Conservation (phyloP, 2,329 filamentous ascomycete genomes). For the Lecanosticta acicola region DNA sequence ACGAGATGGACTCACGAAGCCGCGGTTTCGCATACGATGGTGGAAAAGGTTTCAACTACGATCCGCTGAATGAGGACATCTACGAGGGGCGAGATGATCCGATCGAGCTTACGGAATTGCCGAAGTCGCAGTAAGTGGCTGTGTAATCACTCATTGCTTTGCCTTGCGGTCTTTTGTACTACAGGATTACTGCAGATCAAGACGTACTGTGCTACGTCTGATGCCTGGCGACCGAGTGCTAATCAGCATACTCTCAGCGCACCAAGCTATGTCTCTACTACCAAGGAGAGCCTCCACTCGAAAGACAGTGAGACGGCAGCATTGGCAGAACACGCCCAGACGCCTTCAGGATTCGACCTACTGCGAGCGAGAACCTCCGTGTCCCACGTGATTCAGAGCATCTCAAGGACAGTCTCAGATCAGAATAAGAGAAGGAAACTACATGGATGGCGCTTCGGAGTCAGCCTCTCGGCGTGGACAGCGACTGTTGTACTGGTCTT, state of each 20-base stretch:
- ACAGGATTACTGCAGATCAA: no score
- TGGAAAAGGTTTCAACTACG: no score
- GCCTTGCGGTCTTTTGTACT: no score
- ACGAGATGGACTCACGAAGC: no score
- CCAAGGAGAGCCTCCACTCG: slow-evolving; percentile 4
- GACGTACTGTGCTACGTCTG: no score
- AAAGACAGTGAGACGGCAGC: slow-evolving; percentile 6
- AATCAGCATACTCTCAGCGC: slow-evolving; percentile 1
- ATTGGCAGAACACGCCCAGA: slow-evolving; percentile 5
- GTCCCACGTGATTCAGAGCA: slow-evolving; percentile 2
- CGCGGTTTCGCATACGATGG: no score
- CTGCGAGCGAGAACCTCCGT: neutral
- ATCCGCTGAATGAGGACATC: no score
- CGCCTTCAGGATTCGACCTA: slow-evolving; percentile 2
- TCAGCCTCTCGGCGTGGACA: slow-evolving; percentile 8
- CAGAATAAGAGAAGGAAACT: slow-evolving; percentile 8
- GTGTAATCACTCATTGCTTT: no score
- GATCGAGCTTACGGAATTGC: no score
- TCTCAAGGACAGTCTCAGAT: neutral
- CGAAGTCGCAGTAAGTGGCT: no score
- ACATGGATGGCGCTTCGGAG: slow-evolving; percentile 31
- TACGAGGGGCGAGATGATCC: no score
- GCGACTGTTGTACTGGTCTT: slow-evolving; percentile 12
- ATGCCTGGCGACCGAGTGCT: no score
- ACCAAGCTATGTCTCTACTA: slow-evolving; percentile 10